Evolutionary conservation across 2,329 filamentous ascomycete species (phyloP).

Genomic region (Colletotrichum chlorophyti): DNA sequence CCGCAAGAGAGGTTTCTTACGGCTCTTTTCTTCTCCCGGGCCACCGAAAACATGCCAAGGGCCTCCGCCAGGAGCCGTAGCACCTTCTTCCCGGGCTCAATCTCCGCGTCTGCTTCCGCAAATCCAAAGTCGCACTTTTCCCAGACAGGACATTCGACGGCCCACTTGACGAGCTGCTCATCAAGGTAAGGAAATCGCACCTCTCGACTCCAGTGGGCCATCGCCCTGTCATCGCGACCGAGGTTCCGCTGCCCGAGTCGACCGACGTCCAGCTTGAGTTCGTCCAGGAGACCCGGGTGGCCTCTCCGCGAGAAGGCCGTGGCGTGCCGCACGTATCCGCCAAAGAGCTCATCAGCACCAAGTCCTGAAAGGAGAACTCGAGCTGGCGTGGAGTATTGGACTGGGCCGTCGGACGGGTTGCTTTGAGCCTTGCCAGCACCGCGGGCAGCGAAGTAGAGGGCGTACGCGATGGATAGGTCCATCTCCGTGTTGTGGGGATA

Average conservation of each 20-base stretch:
- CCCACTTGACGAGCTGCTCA: slow-evolving; percentile 84
- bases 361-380: slow-evolving; percentile 90
- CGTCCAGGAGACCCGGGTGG: slow-evolving; percentile 75
- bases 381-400: slow-evolving; percentile 70
- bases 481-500: slow-evolving; percentile 97
- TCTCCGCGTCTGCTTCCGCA: slow-evolving; percentile 35
- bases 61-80: slow-evolving; percentile 78
- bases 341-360: slow-evolving; percentile 95
- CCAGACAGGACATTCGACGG: slow-evolving; percentile 75
- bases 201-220: slow-evolving; percentile 89
- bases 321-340: slow-evolving; percentile 86
- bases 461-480: slow-evolving; percentile 93
- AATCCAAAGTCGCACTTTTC: slow-evolving; percentile 82
- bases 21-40: slow-evolving; percentile 91
- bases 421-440: slow-evolving; percentile 63
- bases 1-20: slow-evolving; percentile 64
- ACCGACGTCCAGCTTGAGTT: slow-evolving; percentile 84
- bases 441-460: slow-evolving; percentile 92
- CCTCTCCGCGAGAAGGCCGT: slow-evolving; percentile 75
- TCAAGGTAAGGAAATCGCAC: slow-evolving; percentile 91
- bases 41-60: slow-evolving; percentile 74
- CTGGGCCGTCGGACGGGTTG: slow-evolving; percentile 32
- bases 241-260: slow-evolving; percentile 93
- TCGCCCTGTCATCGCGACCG: slow-evolving; percentile 89
- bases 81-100: slow-evolving; percentile 83